Evolutionary conservation across 768 basidiomycete genomes (phyloP).

Genomic region (Mycena rebaudengoi): DNA sequence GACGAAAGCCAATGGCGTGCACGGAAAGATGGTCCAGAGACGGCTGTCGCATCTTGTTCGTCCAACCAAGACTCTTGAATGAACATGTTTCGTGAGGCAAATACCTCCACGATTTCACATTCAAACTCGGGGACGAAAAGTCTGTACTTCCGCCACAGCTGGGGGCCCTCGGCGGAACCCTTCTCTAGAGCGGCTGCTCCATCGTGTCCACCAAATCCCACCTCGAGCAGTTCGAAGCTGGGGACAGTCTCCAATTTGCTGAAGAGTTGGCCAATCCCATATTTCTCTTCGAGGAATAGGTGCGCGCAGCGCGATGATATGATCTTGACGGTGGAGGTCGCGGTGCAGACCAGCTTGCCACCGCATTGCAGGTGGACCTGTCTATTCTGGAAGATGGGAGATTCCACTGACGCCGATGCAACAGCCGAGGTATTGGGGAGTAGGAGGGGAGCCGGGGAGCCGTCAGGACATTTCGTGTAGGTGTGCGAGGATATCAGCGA

Average conservation of each 20-base stretch:
- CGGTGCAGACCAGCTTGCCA: constrained; percentile 63
- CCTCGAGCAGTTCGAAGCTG: constrained; percentile 63
- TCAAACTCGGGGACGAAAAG: constrained; percentile 65
- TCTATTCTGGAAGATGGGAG: constrained; percentile 67
- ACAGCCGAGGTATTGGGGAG: constrained; percentile 46
- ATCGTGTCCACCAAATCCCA: constrained; percentile 51
- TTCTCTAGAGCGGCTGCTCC: constrained; percentile 32
- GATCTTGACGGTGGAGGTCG: constrained; percentile 72
- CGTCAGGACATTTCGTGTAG: constrained; percentile 38
- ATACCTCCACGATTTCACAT: constrained; percentile 76
- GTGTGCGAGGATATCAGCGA: constrained; percentile 64
- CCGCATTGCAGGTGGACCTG: constrained; percentile 71
- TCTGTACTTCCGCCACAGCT: constrained; percentile 65
- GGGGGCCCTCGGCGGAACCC: constrained; percentile 25
- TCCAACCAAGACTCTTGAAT: constrained; percentile 62
- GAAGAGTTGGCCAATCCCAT: constrained; percentile 76
- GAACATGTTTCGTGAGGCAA: constrained; percentile 76
- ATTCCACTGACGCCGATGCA: constrained; percentile 52
- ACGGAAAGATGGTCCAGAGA: background rate
- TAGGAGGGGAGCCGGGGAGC: constrained; percentile 38
- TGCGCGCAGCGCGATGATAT: constrained; percentile 62
- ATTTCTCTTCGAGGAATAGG: constrained; percentile 73
- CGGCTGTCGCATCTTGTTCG: constrained; percentile 19
- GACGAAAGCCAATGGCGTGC: background rate
- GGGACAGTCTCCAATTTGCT: constrained; percentile 61